These are phyloP conservation scores for Ogataea nonfermentans DNA, from an alignment of 805 yeast species.

Conservation along the genomic window DNA sequence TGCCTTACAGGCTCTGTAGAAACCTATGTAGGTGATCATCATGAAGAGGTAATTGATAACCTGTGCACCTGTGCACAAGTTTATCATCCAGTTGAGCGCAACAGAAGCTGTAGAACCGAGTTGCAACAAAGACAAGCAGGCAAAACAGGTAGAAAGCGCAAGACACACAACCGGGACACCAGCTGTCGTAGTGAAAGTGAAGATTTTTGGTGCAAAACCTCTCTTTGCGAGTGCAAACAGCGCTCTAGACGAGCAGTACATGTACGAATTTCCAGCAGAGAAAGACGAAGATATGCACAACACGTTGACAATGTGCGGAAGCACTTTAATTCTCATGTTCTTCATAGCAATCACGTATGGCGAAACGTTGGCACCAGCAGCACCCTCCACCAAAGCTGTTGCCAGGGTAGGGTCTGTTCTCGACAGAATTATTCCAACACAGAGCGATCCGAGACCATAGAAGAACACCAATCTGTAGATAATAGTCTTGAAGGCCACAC, in stretches of 20 bases:
- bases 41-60: conserved; percentile 30
- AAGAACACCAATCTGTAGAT: conserved; percentile 65
- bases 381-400: conserved; percentile 54
- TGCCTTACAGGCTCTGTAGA: conserved; percentile 57
- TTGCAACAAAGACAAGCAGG: conserved; percentile 35
- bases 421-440: conserved; percentile 76
- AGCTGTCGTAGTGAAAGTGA: conserved; percentile 55
- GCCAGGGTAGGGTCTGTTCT: conserved; percentile 61
- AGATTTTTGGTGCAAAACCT: conserved; percentile 71
- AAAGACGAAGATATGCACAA: conserved; percentile 72
- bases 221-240: conserved; percentile 67
- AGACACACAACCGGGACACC: conserved; percentile 52
- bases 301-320: conserved; percentile 79
- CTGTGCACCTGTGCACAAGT: conserved; percentile 32
- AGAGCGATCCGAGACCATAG: conserved; percentile 70
- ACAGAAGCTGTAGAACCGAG: conserved; percentile 32
- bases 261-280: conserved; percentile 81
- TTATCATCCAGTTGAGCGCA: conserved; percentile 34
- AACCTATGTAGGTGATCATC: conserved; percentile 55
- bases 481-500: conserved; percentile 77
- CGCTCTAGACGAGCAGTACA: conserved; percentile 67
- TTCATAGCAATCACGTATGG: conserved; percentile 85
- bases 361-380: conserved; percentile 76
- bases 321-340: conserved; percentile 58
- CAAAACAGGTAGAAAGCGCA: conserved; percentile 31